Evolutionary conservation across 257 asterid species (phyloP).

Genomic region (Solanum rostratum): DNA sequence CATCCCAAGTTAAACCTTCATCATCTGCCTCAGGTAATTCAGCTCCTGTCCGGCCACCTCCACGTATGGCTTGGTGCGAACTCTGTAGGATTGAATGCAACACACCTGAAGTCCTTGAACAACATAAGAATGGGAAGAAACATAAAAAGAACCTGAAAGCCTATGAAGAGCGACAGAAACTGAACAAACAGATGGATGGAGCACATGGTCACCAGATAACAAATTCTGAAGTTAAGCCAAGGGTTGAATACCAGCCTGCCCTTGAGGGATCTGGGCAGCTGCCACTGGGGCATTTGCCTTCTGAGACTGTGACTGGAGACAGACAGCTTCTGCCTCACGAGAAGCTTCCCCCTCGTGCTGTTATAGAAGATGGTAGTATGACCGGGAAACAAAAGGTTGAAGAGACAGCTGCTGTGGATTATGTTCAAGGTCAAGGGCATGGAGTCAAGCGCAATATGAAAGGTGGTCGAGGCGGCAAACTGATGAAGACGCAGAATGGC

Average conservation of each 20-base stretch:
- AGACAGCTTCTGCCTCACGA: conserved; percentile 15
- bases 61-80: conserved; percentile 34
- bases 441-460: conserved; percentile 30
- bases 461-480: conserved; percentile 27
- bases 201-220: conserved; percentile 14
- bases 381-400: conserved; percentile 21
- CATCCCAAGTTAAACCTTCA: conserved; percentile 13
- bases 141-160: conserved; percentile 45
- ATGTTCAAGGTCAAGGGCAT: conserved; percentile 15
- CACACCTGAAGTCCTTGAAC: conserved; percentile 40
- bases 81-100: conserved; percentile 56
- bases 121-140: conserved; percentile 47
- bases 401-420: conserved; percentile 18
- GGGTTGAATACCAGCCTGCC: conserved; percentile 14
- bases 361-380: conserved; percentile 10
- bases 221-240: conserved; percentile 12
- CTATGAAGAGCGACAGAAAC: conserved; percentile 27
- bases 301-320: neutral
- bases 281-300: conserved; percentile 15
- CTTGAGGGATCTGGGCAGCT: conserved; percentile 13
- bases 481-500: conserved; percentile 16
- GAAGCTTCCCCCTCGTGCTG: conserved; percentile 16
- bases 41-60: conserved; percentile 15
- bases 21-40: conserved; percentile 3
- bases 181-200: conserved; percentile 12